A percentile compares a stretch with the other conserved stretches of the same genome.
These are phyloP conservation scores for Diutina mesorugosa DNA, from an alignment of 1,139 yeast species.

Conservation along the genomic window DNA sequence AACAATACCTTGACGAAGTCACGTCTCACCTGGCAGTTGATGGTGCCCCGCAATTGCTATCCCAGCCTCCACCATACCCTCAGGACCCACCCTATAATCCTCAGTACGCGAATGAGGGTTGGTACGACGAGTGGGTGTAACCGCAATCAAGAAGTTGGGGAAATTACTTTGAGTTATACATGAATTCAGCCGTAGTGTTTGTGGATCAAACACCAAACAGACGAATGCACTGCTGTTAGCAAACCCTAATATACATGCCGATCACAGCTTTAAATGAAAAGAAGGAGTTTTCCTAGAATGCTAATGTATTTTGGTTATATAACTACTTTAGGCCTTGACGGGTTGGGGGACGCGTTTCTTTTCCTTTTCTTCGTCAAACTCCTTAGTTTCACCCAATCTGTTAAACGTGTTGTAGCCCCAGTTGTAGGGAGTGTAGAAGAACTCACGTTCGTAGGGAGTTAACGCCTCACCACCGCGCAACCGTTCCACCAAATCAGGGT, in stretches of 20 bases:
- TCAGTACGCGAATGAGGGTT: background rate
- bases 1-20: background rate
- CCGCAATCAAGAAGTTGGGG: background rate
- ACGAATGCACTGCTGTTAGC: too few relatives aligned
- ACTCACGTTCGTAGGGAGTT: background rate
- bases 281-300: too few relatives aligned
- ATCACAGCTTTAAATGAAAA: too few relatives aligned
- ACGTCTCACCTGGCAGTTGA: background rate
- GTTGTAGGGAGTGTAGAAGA: conserved; percentile 1
- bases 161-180: too few relatives aligned
- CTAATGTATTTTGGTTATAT: background rate
- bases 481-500: conserved; percentile 3
- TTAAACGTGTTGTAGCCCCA: conserved; percentile 2
- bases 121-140: background rate
- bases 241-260: too few relatives aligned
- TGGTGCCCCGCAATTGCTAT: background rate
- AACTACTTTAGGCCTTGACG: background rate
- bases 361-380: background rate
- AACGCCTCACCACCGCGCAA: background rate
- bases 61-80: background rate
- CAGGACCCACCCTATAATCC: background rate
- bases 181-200: too few relatives aligned
- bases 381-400: background rate
- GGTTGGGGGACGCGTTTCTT: background rate
- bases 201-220: too few relatives aligned